Evolutionary conservation across 108 stramenopile species (phyloP), one percentile per base, ranked within the genome.

Genomic region (Skeletonema potamos): DNA sequence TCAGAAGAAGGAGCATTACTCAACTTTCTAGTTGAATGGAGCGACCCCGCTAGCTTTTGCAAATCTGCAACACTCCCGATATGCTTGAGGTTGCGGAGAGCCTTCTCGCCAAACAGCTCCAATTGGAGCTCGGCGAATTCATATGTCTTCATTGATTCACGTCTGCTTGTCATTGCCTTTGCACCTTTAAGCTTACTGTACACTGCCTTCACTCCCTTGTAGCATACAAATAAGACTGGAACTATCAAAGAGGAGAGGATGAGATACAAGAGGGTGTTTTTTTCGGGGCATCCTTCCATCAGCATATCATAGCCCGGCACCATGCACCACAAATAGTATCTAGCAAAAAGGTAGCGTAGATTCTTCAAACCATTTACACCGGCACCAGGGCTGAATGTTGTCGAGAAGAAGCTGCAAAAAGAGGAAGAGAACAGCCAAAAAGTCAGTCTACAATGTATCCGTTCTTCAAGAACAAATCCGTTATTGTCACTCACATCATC

Each of bases 241-340:
- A 78, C 77, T 13, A 86, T 22, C 29, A 84, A 64, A 4, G 76
- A 64, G 5, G 74, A 34, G 60, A 86, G 58, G 29, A 86, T 72
- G 15, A 84, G 60, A 59, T 81, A 88, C 10, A 84, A 26, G 24
- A 86, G 22, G 27, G 48, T 71, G 64, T 58, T 72, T 10, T 77
- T 73, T 56, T 82, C 81, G 1, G 88, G 88, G 61, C 88, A 89
- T 11, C 82, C 84, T 39, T 89, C 88, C 88, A 89, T 85, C 28
- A 54, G 27, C 34, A 85, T 82, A n/a, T 72, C 55, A 18, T 83
- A 69, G 27, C 48, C 64, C 28, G 88, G 86, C n/a, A 85, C 44
- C 77, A 77, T 76, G 76, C 88, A 89, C 86, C 86, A 89, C 37
- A 89, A 72, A 73, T 89, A 89, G 59, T 72, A 89, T 60, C 84